Evolutionary conservation across 2,329 filamentous ascomycete species (phyloP), one percentile per base, ranked within the genome.

Genomic region (Xylaria sp.): DNA sequence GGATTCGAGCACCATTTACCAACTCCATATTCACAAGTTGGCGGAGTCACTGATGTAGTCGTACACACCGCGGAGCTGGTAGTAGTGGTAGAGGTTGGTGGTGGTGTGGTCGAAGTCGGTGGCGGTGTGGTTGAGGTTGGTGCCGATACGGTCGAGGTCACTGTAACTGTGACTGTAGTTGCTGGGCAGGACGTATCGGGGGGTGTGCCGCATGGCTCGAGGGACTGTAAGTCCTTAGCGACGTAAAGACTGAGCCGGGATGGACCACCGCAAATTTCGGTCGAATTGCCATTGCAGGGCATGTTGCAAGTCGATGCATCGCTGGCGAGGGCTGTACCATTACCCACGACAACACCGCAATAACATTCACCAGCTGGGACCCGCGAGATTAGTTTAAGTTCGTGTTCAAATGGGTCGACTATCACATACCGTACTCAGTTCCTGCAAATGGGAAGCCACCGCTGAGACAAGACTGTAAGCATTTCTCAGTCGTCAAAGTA

Each of bases 271-370:
- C 84, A 86, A 10, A 70, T 82, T 66, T 82, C 68, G 48, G 59
- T 71, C 0, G 70, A 55, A 70, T 88, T 80, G 23, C 87, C 88
- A 12, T 79, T 81, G 78, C 88, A 90, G 47, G 83, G 76, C 74
- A 84, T 83, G 69, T 81, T 80, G 77, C 88, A 90, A 48, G 84
- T 76, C 16, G 72, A 71, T 25, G 74, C 67, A 58, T 79, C 75
- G 12, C 59, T 37, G 5, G 80, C 81, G 37, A 79, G 73, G 37
- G 68, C 68, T 5, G 82, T 84, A 64, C 80, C 79, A 70, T 84
- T 85, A 47, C 85, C 87, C 40, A 89, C 79, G 32, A 88, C 82
- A 47, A 84, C 84, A 53, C 85, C 85, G 71, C 85, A 87, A 75
- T 81, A 86, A 71, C 84, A 86, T 72, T 85, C 82, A 29, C 79